Base-by-base conservation (phyloP, 2,329 filamentous ascomycete genomes). In the Sphaerulina populicola region DNA sequence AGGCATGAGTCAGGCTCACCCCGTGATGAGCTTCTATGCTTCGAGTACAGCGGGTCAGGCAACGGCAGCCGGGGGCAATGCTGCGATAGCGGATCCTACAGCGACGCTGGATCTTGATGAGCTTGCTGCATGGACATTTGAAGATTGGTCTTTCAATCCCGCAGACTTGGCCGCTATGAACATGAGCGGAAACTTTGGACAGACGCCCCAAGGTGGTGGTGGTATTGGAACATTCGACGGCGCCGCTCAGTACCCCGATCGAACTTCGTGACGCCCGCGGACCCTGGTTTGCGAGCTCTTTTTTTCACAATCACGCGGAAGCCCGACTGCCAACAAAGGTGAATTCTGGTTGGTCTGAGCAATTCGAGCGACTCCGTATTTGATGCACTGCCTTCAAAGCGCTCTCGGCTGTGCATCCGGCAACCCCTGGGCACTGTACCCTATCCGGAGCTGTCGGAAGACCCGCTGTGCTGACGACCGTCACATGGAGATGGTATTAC, bases 91-190 rank as follows among this genome's bases (percentile, higher is more conserved):
- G 2, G 44, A 30, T 2, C 18, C 47, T 21, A 42, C 47, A 6
- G 54, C 47, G 12, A 35, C 40, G 15, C 31, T 64, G 11, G 61
- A 65, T 43, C 38, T 65, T 27, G 64, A 65, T 30, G 63, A 65
- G 15, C 56, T 66, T 11, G 61, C 60, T 18, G 59, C 57, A 1
- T 66, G 64, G 63, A 66, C 61, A 2, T 63, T 65, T 43, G 63
- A 64, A 18, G 59, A 64, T 39, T 65, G 60, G 61, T 52, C 42
- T 27, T 61, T 64, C 23, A 54, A 60, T 46, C 52, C 62, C 5
- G 55, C 47, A 8, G 55, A 61, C 31, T 30, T 59, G n/a, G 51
- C 44, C 12, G 53, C 48, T n/a, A 49, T 53, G 37, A 48, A 46
- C 37, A 14, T 46, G 33, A 35, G 31, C 12, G 44, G 44, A 8